A percentile compares a stretch with the other conserved stretches of the same genome.
These are phyloP conservation scores for Monosporascus cannonballus DNA, from an alignment of 2,329 filamentous ascomycete genomes.

Conservation along the genomic window DNA sequence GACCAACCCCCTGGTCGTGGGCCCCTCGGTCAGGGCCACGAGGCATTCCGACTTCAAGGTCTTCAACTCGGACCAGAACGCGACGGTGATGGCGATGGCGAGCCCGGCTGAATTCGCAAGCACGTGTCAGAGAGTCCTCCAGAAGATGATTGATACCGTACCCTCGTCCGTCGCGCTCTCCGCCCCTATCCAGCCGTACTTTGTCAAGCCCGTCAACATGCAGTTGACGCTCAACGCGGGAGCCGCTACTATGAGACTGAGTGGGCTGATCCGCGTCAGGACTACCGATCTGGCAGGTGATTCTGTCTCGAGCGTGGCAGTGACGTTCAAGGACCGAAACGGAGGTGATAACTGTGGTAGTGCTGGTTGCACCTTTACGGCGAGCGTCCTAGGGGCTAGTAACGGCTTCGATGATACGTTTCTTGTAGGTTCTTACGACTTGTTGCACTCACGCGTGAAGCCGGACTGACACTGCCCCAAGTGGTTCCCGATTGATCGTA, in stretches of 20 bases:
- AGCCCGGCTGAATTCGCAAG: slow-evolving; percentile 37
- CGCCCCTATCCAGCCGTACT: slow-evolving; percentile 48
- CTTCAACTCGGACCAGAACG: slow-evolving; percentile 50
- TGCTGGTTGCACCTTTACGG: slow-evolving; percentile 36
- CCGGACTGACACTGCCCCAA: slow-evolving; percentile 10
- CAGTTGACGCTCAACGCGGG: slow-evolving; percentile 47
- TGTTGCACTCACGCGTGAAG: background rate
- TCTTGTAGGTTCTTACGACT: slow-evolving; percentile 31
- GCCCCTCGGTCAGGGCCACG: slow-evolving; percentile 35
- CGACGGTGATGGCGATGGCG: slow-evolving; percentile 43
- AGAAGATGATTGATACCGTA: slow-evolving; percentile 58
- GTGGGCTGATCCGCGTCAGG: slow-evolving; percentile 51
- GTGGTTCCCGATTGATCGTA: slow-evolving; percentile 36
- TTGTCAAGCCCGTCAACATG: slow-evolving; percentile 52
- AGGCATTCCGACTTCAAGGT: slow-evolving; percentile 51
- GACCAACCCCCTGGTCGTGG: slow-evolving; percentile 48
- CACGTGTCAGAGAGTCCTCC: slow-evolving; percentile 45
- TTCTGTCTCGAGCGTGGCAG: slow-evolving; percentile 39
- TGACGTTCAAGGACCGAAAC: slow-evolving; percentile 51
- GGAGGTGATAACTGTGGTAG: slow-evolving; percentile 41
- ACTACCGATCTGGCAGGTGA: slow-evolving; percentile 40
- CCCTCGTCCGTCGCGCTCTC: slow-evolving; percentile 44
- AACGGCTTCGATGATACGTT: slow-evolving; percentile 57
- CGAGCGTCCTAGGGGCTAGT: slow-evolving; percentile 40
- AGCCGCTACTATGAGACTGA: slow-evolving; percentile 41